Conservation (phyloP, 352 stramenopile species). For the Phytophthora nicotianae region DNA sequence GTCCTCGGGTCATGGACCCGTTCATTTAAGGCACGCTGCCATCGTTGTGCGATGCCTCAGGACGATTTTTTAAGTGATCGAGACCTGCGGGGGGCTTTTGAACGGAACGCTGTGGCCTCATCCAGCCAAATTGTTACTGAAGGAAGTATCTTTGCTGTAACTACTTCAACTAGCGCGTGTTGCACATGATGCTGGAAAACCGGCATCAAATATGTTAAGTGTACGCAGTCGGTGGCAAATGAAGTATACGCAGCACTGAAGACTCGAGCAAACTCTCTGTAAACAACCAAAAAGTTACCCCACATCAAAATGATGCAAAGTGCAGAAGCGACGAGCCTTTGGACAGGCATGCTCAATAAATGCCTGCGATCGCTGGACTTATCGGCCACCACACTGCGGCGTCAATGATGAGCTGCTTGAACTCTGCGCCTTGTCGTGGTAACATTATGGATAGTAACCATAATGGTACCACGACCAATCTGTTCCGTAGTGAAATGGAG, state of each 20-base stretch:
- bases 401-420: slow-evolving; percentile 7
- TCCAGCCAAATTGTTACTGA: too few species aligned
- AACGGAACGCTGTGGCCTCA: too few species aligned
- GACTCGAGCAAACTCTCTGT: neutral
- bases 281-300: slow-evolving; percentile 3
- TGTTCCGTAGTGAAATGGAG: neutral
- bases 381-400: slow-evolving; percentile 9
- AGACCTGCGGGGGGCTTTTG: too few species aligned
- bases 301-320: slow-evolving; percentile 16
- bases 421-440: slow-evolving; percentile 14
- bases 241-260: neutral
- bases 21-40: slow-evolving; percentile 11
- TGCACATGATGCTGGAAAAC: neutral
- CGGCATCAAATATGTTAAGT: neutral
- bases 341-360: slow-evolving; percentile 4
- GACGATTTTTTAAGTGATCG: slow-evolving; percentile 16
- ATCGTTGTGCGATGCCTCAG: slow-evolving; percentile 18
- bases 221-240: neutral
- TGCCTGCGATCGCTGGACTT: slow-evolving; percentile 25
- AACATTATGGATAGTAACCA: slow-evolving; percentile 20
- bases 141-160: slow-evolving; percentile 26
- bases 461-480: too few species aligned
- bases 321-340: neutral
- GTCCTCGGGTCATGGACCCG: slow-evolving; percentile 14
- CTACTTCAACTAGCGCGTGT: neutral